phyloP scores from a whole-genome alignment of 768 basidiomycete species.

The Agrocybe chaxingu region DNA sequence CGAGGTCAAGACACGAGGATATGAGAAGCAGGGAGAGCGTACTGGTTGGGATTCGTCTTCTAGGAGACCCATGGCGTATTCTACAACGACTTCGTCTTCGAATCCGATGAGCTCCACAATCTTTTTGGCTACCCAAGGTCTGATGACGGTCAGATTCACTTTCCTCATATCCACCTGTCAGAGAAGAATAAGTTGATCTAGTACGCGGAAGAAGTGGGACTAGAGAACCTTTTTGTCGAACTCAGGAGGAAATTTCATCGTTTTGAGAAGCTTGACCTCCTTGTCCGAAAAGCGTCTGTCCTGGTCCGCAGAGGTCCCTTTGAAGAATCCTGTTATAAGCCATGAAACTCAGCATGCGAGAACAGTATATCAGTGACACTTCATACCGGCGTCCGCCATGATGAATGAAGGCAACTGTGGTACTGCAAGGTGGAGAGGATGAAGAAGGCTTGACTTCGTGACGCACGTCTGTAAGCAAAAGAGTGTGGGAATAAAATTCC shows the following conservation, averaged over 20 bases:
- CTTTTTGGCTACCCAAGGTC: slow-evolving; percentile 95
- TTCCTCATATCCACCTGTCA: slow-evolving; percentile 89
- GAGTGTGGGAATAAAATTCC: slow-evolving; percentile 3
- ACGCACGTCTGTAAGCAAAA: neutral
- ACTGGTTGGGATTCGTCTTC: slow-evolving; percentile 88
- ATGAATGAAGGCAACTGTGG: neutral
- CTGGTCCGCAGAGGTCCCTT: slow-evolving; percentile 87
- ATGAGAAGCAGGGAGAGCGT: slow-evolving; percentile 20
- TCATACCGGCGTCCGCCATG: slow-evolving; percentile 63
- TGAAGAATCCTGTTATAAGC: slow-evolving; percentile 70
- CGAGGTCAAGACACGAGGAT: neutral
- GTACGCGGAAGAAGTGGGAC: neutral
- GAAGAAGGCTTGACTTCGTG: neutral
- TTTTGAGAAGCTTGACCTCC: slow-evolving; percentile 83
- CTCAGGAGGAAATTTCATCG: slow-evolving; percentile 86
- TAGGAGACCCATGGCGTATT: slow-evolving; percentile 92
- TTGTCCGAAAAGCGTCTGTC: slow-evolving; percentile 95
- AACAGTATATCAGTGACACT: slow-evolving; percentile 21
- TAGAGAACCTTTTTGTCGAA: slow-evolving; percentile 78
- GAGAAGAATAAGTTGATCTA: neutral
- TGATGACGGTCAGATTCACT: slow-evolving; percentile 88
- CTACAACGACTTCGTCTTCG: slow-evolving; percentile 96
- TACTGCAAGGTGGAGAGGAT: neutral
- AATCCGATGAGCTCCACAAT: slow-evolving; percentile 88
- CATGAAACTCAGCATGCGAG: slow-evolving; percentile 11